Conservation (phyloP, 106 monocot species). For the Gastrodia elata region DNA sequence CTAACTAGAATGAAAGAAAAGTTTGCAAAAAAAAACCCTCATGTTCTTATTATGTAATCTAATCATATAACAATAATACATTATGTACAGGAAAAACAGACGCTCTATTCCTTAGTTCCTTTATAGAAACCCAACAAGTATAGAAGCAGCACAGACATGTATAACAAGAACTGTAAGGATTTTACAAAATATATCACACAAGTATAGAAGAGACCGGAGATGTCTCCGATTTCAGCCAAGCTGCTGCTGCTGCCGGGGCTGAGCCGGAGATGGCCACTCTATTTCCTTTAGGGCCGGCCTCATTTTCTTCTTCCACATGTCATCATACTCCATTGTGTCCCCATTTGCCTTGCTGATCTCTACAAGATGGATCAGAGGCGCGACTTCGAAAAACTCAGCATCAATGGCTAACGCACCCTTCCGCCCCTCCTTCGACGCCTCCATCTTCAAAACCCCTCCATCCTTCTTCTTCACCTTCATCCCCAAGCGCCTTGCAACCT, state of each 20-base stretch:
- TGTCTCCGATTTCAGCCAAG: background rate
- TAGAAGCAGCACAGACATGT: too few species aligned
- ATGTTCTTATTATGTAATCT: too few species aligned
- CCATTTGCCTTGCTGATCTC: slow-evolving; percentile 25
- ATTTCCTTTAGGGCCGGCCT: slow-evolving; percentile 17
- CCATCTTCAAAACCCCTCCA: slow-evolving; percentile 27
- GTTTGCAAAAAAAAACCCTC: too few species aligned
- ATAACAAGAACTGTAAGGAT: too few species aligned
- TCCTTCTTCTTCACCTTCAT: slow-evolving; percentile 31
- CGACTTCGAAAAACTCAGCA: slow-evolving; percentile 28
- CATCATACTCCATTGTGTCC: slow-evolving; percentile 29
- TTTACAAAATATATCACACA: too few species aligned
- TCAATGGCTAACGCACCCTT: slow-evolving; percentile 21
- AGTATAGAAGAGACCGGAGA: too few species aligned
- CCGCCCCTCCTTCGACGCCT: slow-evolving; percentile 11
- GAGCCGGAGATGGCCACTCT: slow-evolving; percentile 10
- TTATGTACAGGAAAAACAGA: too few species aligned
- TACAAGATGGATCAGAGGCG: slow-evolving; percentile 18
- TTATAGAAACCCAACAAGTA: too few species aligned
- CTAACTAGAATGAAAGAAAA: too few species aligned
- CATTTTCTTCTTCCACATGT: slow-evolving; percentile 17
- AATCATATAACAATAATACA: too few species aligned
- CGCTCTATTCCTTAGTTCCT: too few species aligned
- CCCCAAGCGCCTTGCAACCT: slow-evolving; percentile 16
- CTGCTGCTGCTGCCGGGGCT: background rate